Base-by-base conservation (phyloP, 495 filamentous ascomycete genomes). In the Aspergillus asperescens region DNA sequence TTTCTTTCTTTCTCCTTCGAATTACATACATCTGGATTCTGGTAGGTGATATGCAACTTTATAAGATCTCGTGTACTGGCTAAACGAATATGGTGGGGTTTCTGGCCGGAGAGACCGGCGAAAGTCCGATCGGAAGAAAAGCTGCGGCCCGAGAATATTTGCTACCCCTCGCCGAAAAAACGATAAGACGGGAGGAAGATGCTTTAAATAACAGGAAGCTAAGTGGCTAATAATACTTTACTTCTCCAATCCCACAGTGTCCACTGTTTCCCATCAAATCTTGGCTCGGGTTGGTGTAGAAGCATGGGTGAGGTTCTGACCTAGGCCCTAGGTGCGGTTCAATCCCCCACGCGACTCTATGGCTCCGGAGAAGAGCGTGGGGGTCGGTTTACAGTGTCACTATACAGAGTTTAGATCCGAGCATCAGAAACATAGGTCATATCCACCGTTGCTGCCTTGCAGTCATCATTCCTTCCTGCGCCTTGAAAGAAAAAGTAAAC, bases 311-410 rank as follows among this genome's bases (percentile, higher is more conserved):
- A 42, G 18, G 10, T 54, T 38, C 29, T 22, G 50, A 47, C 7
- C 16, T 29, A 47, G 44, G 48, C 44, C 38, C 45, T 28, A 24
- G 27, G 31, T 25, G 35, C 35, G 42, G 45, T 42, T 45, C 34
- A 28, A 24, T 43, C 50, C 58, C 58, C 58, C 58, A 61, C 58
- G 58, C 58, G 54, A 61, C 40, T 13, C 27, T 32, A 32, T 32
- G 34, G n/a, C 15, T 42, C 48, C 44, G 35, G 57, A 55, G 48
- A 44, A 44, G 45, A 35, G 58, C 35, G 51, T 57, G 54, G 54
- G 58, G 58, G 50, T 56, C 29, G 7, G 13, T 5, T n/a, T 42
- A 3, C 16, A 5, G 1, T 29, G 9, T 19, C 18, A 22, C 9
- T 16, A 20, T 6, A 9, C 19, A 20, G 9, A n/a, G n/a, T n/a